Percentiles rank a stretch among this genome's conserved stretches.
These are phyloP conservation scores for Crepidotus variabilis DNA, from an alignment of 768 basidiomycete genomes.

Conservation along the genomic window DNA sequence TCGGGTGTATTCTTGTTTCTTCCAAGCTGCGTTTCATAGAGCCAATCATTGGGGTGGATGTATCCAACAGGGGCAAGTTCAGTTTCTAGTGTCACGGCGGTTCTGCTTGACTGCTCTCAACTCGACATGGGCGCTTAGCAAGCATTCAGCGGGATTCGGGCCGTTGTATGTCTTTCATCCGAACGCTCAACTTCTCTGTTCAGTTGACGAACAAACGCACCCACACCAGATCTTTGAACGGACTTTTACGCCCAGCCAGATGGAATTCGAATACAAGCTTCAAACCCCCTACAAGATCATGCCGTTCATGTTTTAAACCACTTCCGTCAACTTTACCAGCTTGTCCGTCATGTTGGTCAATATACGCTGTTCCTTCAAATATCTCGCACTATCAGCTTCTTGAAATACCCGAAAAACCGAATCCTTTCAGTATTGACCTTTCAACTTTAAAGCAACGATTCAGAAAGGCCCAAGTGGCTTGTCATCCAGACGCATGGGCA, in stretches of 20 bases:
- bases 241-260: background rate
- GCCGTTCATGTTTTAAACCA: slow-evolving; percentile 59
- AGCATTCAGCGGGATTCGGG: too few relatives aligned
- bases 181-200: background rate
- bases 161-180: background rate
- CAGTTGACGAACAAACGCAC: background rate
- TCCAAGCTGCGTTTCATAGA: too few relatives aligned
- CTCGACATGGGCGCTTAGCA: too few relatives aligned
- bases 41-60: too few relatives aligned
- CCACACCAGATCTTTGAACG: background rate
- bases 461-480: slow-evolving; percentile 64
- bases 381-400: slow-evolving; percentile 68
- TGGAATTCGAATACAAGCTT: background rate
- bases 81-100: too few relatives aligned
- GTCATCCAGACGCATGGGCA: slow-evolving; percentile 88
- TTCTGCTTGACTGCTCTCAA: too few relatives aligned
- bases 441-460: slow-evolving; percentile 60
- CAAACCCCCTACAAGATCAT: slow-evolving; percentile 20
- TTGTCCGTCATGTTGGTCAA: slow-evolving; percentile 68
- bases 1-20: too few relatives aligned
- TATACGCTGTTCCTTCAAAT: slow-evolving; percentile 52
- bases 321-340: slow-evolving; percentile 69
- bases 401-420: slow-evolving; percentile 54
- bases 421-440: slow-evolving; percentile 70
- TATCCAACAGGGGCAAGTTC: too few relatives aligned